Conservation (phyloP, 306 rosid genomes). For the Cicer chorassanicum region DNA sequence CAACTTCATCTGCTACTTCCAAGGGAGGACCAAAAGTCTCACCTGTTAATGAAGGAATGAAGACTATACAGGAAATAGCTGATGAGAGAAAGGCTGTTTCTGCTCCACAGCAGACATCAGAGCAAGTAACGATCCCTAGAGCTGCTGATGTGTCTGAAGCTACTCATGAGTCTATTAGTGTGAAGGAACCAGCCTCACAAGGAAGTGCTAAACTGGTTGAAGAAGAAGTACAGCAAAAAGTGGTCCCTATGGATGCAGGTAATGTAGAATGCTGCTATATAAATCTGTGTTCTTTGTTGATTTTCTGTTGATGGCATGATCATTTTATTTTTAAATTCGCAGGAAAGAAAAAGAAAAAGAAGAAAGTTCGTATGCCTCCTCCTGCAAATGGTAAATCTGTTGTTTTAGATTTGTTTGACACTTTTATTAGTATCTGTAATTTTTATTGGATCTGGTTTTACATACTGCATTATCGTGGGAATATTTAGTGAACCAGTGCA, state of each 20-base stretch:
- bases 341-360: conserved; percentile 96
- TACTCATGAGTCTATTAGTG: conserved; percentile 84
- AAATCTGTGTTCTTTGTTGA: background rate
- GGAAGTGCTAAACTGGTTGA: conserved; percentile 85
- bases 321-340: conserved; percentile 40
- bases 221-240: conserved; percentile 96
- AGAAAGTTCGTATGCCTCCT: conserved; percentile 72
- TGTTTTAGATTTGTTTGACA: background rate
- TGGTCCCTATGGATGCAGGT: conserved; percentile 84
- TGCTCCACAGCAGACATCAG: conserved; percentile 62
- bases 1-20: conserved; percentile 84
- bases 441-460: background rate
- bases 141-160: conserved; percentile 79
- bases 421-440: background rate
- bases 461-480: background rate
- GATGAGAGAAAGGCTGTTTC: conserved; percentile 60
- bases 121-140: conserved; percentile 61
- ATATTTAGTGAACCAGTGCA: conserved; percentile 19
- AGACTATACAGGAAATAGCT: conserved; percentile 50
- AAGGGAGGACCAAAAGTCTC: conserved; percentile 69
- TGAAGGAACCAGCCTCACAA: conserved; percentile 85
- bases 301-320: conserved; percentile 29
- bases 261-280: conserved; percentile 45
- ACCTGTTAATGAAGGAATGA: conserved; percentile 51
- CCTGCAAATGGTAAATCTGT: conserved; percentile 60